phyloP scores from a whole-genome alignment of 2,329 filamentous ascomycete genomes.

The Massarina eburnea region DNA sequence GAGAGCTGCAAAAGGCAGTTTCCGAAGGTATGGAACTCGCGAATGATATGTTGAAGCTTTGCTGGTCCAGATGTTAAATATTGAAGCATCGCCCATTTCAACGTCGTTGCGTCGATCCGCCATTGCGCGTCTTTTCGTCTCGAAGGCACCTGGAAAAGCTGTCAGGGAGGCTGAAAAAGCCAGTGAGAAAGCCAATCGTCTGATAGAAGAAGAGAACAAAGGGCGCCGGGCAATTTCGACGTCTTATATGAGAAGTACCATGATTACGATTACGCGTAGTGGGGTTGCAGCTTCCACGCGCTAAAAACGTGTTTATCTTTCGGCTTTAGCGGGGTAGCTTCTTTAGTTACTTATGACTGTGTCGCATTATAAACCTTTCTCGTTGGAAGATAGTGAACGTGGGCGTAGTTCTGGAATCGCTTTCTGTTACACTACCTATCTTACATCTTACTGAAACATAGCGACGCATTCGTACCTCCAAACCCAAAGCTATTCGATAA shows the following conservation, averaged over 20 bases:
- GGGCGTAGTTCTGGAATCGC: neutral
- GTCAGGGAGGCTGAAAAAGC: neutral
- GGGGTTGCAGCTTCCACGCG: conserved; percentile 8
- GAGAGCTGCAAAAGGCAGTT: conserved; percentile 59
- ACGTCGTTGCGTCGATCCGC: conserved; percentile 11
- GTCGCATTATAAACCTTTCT: conserved; percentile 11
- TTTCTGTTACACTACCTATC: neutral
- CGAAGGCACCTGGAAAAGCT: neutral
- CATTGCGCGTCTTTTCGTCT: conserved; percentile 13
- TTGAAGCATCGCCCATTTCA: conserved; percentile 18
- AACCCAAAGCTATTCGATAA: conserved; percentile 97
- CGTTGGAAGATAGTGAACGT: neutral
- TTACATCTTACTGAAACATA: conserved; percentile 68
- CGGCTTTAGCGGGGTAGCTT: conserved; percentile 12
- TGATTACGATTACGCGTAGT: conserved; percentile 5
- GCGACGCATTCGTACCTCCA: conserved; percentile 89
- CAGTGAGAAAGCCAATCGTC: neutral
- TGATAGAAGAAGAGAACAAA: neutral
- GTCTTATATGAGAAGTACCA: conserved; percentile 1
- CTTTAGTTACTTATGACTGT: conserved; percentile 19
- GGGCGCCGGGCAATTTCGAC: neutral
- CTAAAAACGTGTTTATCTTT: conserved; percentile 13
- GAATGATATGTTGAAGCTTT: conserved; percentile 52
- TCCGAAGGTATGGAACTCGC: conserved; percentile 57
- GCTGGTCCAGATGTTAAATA: conserved; percentile 24